Percentiles rank a stretch among this genome's conserved stretches.
These are phyloP conservation scores for Coemansia sp. DNA, from an alignment of 192 early-diverging fungal genomes.

Conservation along the genomic window DNA sequence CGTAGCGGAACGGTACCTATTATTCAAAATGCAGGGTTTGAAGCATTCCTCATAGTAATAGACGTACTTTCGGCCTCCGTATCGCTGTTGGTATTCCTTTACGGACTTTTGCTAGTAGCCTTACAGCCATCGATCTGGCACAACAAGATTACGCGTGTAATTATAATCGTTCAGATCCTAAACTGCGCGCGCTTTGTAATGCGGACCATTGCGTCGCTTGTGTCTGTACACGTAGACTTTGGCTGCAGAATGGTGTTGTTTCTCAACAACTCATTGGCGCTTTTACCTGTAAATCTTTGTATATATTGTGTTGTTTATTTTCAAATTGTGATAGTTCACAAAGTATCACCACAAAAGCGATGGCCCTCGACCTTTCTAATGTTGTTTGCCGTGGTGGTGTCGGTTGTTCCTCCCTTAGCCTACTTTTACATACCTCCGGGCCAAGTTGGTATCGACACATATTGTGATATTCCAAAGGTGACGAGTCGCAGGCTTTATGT, in stretches of 20 bases:
- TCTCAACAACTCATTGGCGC: conserved; percentile 22
- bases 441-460: neutral
- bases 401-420: conserved; percentile 19
- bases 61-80: conserved; percentile 5
- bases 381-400: conserved; percentile 4
- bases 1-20: neutral
- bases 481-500: conserved; percentile 9
- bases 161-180: conserved; percentile 27
- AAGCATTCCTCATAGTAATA: neutral
- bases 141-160: conserved; percentile 27
- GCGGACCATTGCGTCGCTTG: conserved; percentile 16
- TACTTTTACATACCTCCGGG: conserved; percentile 15
- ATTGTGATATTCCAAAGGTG: conserved; percentile 11
- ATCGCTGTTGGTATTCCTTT: conserved; percentile 25
- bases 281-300: conserved; percentile 21
- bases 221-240: conserved; percentile 9
- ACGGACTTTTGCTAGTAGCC: conserved; percentile 13
- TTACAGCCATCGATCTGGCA: conserved; percentile 17
- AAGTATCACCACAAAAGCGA: conserved; percentile 23
- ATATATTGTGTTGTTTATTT: conserved; percentile 27
- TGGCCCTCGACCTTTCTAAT: conserved; percentile 22
- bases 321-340: conserved; percentile 38
- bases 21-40: neutral
- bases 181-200: conserved; percentile 29
- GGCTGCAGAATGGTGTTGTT: conserved; percentile 29